Evolutionary conservation across 179 eudicot species (phyloP), one percentile per base, ranked within the genome.

Genomic region (Dionaea muscipula): DNA sequence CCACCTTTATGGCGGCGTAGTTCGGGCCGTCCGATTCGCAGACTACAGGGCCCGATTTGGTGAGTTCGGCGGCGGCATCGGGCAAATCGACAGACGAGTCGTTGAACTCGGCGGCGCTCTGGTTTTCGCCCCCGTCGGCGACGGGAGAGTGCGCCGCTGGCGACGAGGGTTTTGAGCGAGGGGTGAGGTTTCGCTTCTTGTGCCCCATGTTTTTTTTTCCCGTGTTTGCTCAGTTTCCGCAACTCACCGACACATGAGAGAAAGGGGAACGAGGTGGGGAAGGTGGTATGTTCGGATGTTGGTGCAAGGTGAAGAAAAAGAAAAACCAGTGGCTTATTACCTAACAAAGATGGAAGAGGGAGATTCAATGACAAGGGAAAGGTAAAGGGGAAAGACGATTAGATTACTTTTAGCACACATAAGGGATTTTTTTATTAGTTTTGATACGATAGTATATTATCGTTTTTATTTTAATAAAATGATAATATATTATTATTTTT

Each of bases 121-220:
- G 44, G 26, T n/a, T n/a, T n/a, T n/a, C n/a, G n/a, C 35, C 53
- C 21, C 52, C 57, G 37, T 53, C 60, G 50, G 41, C 56, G n/a
- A 21, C 54, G 37, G 21, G 22, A 5, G 67, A 15, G 3, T 53
- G 45, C 51, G 37, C 56, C 64, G 43, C 45, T 41, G 47, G 58
- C 45, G 66, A 59, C 17, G 74, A 43, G 4, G 75, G 46, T 31
- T 71, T 81, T 55, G 74, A 74, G 62, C 78, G 77, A 38, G 84
- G 58, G 50, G 77, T 68, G 60, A 54, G 36, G 62, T 55, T 58
- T 52, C 93, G 86, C 78, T 88, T 88, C 79, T 85, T 85, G 54
- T 64, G 78, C 71, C 95, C 93, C 96, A 88, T 85, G 28, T 48
- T 50, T 43, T 25, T 17, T 38, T 36, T 24, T n/a, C n/a, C n/a